A percentile compares a stretch with the other conserved stretches of the same genome.
Evolutionary conservation across 176 grass and related monocot species (phyloP).

Genomic region (Oryza longistaminata): DNA sequence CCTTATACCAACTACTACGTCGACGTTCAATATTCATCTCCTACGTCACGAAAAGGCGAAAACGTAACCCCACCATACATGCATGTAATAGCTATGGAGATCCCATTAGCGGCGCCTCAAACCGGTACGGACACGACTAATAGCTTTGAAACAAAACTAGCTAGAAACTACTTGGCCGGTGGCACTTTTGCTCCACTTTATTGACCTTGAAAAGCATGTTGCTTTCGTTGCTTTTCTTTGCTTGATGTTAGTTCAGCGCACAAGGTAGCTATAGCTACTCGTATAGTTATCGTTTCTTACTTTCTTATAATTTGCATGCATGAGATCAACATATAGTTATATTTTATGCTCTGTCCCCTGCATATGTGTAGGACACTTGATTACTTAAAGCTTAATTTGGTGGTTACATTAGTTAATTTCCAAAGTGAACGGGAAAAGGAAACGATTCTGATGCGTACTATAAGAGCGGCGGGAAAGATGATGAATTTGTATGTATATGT

Average conservation of each 20-base stretch:
- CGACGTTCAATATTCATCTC: neutral
- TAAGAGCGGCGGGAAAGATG: too few relatives aligned
- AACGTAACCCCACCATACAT: neutral
- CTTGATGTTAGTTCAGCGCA: neutral
- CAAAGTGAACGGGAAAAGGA: too few relatives aligned
- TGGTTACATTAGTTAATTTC: too few relatives aligned
- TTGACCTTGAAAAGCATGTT: slow-evolving; percentile 22
- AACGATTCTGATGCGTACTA: too few relatives aligned
- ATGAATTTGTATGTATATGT: too few relatives aligned
- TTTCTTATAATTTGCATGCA: too few relatives aligned
- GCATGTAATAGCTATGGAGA: neutral
- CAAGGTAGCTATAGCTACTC: neutral
- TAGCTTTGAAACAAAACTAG: neutral
- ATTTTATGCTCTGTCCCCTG: too few relatives aligned
- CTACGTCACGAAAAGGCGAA: neutral
- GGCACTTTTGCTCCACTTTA: slow-evolving; percentile 16
- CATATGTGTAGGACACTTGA: too few relatives aligned
- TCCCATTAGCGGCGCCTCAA: slow-evolving; percentile 27
- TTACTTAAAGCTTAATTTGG: too few relatives aligned
- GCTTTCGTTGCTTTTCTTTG: neutral
- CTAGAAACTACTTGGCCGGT: slow-evolving; percentile 21
- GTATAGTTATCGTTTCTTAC: too few relatives aligned
- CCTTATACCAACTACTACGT: neutral
- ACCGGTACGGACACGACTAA: neutral
- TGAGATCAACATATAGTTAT: too few relatives aligned